phyloP scores from a whole-genome alignment of 139 green algal species.

The Marvania coccoides region DNA sequence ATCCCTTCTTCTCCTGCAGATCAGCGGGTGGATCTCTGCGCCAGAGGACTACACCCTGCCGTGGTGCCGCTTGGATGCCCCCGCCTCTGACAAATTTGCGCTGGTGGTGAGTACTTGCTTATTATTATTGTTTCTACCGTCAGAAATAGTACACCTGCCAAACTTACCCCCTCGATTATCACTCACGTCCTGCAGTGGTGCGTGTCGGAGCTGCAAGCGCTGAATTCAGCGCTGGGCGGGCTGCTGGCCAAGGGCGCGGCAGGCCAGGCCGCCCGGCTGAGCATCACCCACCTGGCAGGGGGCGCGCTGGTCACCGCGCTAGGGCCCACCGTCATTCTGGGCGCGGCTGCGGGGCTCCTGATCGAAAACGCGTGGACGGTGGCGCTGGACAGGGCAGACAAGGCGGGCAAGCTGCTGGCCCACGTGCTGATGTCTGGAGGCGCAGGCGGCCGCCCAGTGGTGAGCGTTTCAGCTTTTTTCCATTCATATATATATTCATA shows the following conservation, averaged over 20 bases:
- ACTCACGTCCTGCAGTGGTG: constrained; percentile 80
- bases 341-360: constrained; percentile 21
- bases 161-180: too few species aligned
- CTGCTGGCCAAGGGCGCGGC: constrained; percentile 36
- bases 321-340: constrained; percentile 27
- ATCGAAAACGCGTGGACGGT: constrained; percentile 49
- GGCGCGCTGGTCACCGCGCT: constrained; percentile 44
- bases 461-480: not conserved
- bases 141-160: too few species aligned
- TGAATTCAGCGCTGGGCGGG: constrained; percentile 28
- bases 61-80: constrained; percentile 33
- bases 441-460: constrained; percentile 58
- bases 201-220: constrained; percentile 42
- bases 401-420: constrained; percentile 55
- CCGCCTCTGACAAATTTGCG: not conserved
- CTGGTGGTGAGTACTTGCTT: too few species aligned
- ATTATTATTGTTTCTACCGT: too few species aligned
- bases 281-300: constrained; percentile 31
- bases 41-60: constrained; percentile 49
- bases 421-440: constrained; percentile 47
- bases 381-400: constrained; percentile 41
- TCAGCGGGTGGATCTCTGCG: constrained; percentile 51
- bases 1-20: too few species aligned
- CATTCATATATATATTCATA: not conserved
- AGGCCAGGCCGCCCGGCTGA: constrained; percentile 29